Evolutionary conservation across 768 basidiomycete species (phyloP).

Genomic region (Phlebiopsis gigantea): DNA sequence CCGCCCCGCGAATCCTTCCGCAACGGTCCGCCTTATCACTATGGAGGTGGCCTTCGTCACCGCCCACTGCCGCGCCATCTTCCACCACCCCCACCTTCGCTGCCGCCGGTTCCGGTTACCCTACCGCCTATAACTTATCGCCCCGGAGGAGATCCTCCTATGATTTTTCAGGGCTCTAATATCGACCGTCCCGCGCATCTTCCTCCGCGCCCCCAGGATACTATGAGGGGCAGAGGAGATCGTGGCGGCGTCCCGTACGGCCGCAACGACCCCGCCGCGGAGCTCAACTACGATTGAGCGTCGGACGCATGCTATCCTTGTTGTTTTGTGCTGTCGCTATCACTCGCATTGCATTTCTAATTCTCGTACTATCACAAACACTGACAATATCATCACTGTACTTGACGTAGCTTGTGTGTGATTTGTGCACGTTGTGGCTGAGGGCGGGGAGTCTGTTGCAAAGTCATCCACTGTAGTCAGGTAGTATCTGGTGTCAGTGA

Average conservation of each 20-base stretch:
- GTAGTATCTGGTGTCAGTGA: no score
- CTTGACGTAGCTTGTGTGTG: not conserved
- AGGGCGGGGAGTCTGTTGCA: no score
- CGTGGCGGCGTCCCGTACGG: constrained; percentile 1
- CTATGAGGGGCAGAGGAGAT: not conserved
- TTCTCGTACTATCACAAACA: not conserved
- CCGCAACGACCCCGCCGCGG: constrained; percentile 15
- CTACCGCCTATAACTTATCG: constrained; percentile 18
- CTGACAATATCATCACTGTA: not conserved
- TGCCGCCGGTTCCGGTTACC: constrained; percentile 10
- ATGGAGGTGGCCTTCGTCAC: constrained; percentile 8
- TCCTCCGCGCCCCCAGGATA: constrained; percentile 6
- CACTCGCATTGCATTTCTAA: constrained; percentile 4
- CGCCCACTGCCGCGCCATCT: constrained; percentile 8
- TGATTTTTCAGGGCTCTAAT: not conserved
- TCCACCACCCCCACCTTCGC: constrained; percentile 9
- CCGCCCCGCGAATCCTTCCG: constrained; percentile 33
- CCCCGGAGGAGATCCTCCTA: constrained; percentile 18
- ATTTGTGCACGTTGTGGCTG: no score
- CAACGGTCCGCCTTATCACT: constrained; percentile 15
- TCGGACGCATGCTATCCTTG: not conserved
- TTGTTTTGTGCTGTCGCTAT: constrained; percentile 3
- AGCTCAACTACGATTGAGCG: constrained; percentile 28
- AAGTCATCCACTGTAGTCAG: no score
- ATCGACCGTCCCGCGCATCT: constrained; percentile 4